Evolutionary conservation across 108 stramenopile genomes (phyloP), one percentile per base, ranked within the genome.

Genomic region (Cylindrotheca fusiformis): DNA sequence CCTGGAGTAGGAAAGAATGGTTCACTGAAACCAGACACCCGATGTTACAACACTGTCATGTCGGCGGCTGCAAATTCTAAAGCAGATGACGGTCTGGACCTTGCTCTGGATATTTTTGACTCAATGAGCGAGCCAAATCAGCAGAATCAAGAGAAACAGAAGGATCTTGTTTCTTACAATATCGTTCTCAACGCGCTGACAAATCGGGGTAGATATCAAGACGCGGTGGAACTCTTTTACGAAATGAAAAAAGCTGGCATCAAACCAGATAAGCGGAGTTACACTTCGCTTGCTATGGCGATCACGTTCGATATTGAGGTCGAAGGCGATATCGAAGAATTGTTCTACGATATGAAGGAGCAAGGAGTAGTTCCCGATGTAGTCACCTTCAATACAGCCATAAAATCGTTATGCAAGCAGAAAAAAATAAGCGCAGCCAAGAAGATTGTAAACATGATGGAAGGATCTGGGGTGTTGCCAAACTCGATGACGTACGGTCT

Each of bases 401-500:
- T 90, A 33, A 80, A 76, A 44, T 70, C 72, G 21, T 76, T 90
- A 1, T 88, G 88, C 60, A 77, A 85, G 19, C 63, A 76, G 17
- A 65, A 72, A 19, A 63, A 74, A 27, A 63, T 76, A 44, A 72
- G 69, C 28, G 81, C 86, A 68, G 90, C 90, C 2, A 83, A 83
- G 71, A 82, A 78, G 55, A 73, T 94, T 20, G 71, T 89, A 21
- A 76, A 69, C 19, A 83, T 81, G 58, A 94, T 94, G 90, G 88
- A 89, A 58, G 52, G 47, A 0, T 45, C 54, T 8, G 79, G 83
- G n/a, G 76, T 94, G 21, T 52, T 68, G n/a, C 90, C 93, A 5
- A 77, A 94, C 59, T 78, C 88, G 2, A 79, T 83, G 78, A 94
- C 93, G 0, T 94, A 94, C 63, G 84, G 87, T 5, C 65, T 83